Base-by-base conservation (phyloP, 2,329 filamentous ascomycete species). In the Nannizziopsis arthrosporioides region DNA sequence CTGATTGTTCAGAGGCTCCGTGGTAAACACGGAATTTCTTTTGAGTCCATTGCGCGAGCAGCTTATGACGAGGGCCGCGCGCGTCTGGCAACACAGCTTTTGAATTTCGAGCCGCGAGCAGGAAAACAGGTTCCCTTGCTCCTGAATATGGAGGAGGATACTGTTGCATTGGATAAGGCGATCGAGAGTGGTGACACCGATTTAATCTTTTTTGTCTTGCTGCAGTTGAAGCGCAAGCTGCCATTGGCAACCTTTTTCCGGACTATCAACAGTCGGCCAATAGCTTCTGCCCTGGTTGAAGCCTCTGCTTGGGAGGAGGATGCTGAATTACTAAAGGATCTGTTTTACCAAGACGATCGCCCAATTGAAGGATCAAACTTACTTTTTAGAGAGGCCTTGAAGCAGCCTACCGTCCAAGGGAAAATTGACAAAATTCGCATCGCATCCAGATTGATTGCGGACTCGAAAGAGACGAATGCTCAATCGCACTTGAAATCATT, bases 311-410 rank as follows among this genome's bases (percentile, higher is more conserved):
- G 76, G 44, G 80, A 85, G 44, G 84, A 94, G 58, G 88, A 94
- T 57, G 75, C 78, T 0, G 80, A 84, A 47, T 67, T 98, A 17
- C 77, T 98, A 19, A 98, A 96, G 60, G 92, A 96, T 61, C 73
- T 98, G 2, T 98, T 92, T 69, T 98, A 98, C 63, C 92, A 96
- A 68, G 92, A 96, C 59, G 92, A 98, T 63, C 80, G 90, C 4
- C 80, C 89, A 2, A 72, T 88, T 4, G 92, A 96, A 55, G 88
- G 92, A 2, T 85, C 90, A 0, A 84, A 87, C 50, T 80, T 98
- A 1, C 84, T 96, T 51, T 72, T 98, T 11, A 79, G 80, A 15
- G 90, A 98, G 66, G 85, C 89, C 0, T 72, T 98, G 6, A 69
- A 75, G 3, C 85, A 92, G 60, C 74, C 80, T 0, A 80, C 84